These are phyloP conservation scores for Cyberlindnera mycetangii DNA, from an alignment of 805 yeast genomes.

Conservation along the genomic window DNA sequence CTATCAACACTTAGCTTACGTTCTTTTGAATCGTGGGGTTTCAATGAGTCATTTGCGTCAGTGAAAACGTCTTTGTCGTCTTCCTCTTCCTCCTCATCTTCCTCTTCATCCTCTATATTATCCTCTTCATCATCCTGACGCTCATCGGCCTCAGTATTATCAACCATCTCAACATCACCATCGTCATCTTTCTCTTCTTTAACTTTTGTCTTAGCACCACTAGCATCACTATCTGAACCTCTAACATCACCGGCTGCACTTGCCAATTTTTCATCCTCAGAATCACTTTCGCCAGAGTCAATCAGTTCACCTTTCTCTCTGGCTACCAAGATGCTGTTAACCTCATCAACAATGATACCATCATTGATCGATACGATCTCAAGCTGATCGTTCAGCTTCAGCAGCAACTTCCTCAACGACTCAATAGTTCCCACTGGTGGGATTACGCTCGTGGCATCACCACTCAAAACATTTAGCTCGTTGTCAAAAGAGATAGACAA, in stretches of 20 bases:
- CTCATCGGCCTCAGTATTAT: neutral
- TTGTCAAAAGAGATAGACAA: constrained; percentile 54
- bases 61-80: constrained; percentile 17
- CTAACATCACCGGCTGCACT: neutral
- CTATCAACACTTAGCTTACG: constrained; percentile 23
- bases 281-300: neutral
- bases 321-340: constrained; percentile 5
- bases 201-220: neutral
- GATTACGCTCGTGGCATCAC: constrained; percentile 47
- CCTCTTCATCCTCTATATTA: neutral
- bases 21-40: constrained; percentile 6
- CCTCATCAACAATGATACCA: constrained; percentile 20
- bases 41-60: constrained; percentile 17
- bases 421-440: constrained; percentile 29
- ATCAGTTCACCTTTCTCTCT: constrained; percentile 4
- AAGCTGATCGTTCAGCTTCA: constrained; percentile 40
- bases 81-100: constrained; percentile 6
- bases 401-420: constrained; percentile 33
- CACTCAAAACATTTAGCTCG: constrained; percentile 58
- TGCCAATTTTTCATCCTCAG: constrained; percentile 4
- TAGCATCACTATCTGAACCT: neutral
- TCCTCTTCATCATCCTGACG: constrained; percentile 1
- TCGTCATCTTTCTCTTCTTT: constrained; percentile 2
- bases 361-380: constrained; percentile 31
- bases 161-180: constrained; percentile 6